Evolutionary conservation across 768 basidiomycete genomes (phyloP).

Genomic region (Hemileccinum impolitum): DNA sequence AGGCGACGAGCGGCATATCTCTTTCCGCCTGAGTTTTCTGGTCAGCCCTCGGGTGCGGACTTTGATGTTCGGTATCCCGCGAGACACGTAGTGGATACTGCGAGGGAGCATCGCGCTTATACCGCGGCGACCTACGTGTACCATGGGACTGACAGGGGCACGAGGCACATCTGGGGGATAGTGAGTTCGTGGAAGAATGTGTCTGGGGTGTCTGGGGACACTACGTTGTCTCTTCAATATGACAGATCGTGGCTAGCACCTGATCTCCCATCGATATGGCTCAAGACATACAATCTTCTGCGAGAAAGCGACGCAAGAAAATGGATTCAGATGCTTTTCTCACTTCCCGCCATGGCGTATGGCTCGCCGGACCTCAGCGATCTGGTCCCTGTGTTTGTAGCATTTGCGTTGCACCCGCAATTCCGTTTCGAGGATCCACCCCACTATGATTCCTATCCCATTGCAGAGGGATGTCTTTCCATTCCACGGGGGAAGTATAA

Average conservation of each 20-base stretch:
- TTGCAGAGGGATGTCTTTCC: not conserved
- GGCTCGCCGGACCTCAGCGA: conserved; percentile 4
- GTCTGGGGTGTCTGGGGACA: not conserved
- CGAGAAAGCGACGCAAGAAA: conserved; percentile 6
- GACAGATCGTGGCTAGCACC: conserved; percentile 21
- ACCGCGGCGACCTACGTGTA: conserved; percentile 4
- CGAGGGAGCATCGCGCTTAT: conserved; percentile 6
- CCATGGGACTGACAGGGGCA: not conserved
- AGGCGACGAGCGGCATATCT: not conserved
- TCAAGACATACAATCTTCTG: conserved; percentile 24
- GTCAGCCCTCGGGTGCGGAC: not conserved
- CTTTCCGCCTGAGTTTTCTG: conserved; percentile 1
- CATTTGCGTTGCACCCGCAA: conserved; percentile 21
- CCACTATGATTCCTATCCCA: conserved; percentile 1
- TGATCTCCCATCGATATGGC: conserved; percentile 15
- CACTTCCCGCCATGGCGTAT: conserved; percentile 28
- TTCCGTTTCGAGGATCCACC: conserved; percentile 9
- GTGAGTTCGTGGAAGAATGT: conserved; percentile 1
- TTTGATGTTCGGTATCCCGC: conserved; percentile 4
- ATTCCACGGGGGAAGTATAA: not conserved
- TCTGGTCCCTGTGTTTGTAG: conserved; percentile 27
- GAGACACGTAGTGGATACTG: not conserved
- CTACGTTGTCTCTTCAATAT: conserved; percentile 14
- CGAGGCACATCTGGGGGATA: not conserved
- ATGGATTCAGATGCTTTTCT: conserved; percentile 23